Evolutionary conservation across 768 basidiomycete species (phyloP), one percentile per base, ranked within the genome.

Genomic region (Mycena venus): DNA sequence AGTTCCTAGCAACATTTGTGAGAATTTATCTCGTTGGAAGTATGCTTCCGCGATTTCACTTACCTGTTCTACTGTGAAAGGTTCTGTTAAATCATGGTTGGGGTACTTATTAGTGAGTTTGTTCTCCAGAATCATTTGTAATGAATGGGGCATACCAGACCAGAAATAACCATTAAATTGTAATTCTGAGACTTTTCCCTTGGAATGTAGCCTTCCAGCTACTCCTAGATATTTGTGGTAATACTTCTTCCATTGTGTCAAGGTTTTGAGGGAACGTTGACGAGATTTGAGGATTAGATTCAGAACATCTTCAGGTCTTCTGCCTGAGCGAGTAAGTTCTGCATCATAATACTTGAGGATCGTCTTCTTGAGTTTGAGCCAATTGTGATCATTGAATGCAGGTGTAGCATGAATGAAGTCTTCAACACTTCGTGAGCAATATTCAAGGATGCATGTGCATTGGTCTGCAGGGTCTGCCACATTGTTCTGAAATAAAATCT

Each of bases 201-300:
- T 38, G 4, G 59, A 8, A 23, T 60, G 59, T 25, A 60, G 23
- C 19, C 27, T 25, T n/a, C 59, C 59, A 23, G 59, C 59, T 38
- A 60, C 36, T 23, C 59, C n/a, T 8, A 60, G n/a, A 27, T 60
- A 60, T 40, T 60, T 60, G 6, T n/a, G 34, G 38, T 60, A 60
- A 32, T 60, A 60, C 10, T 27, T 38, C n/a, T 60, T 60, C 59
- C 59, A 60, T 27, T 60, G 59, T 23, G 59, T 60, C 38, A 60
- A 40, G n/a, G 36, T 60, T 32, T 60, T 60, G 23, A 38, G 38
- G 1, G 59, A 38, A 12, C 23, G 34, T 19, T 40, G 59, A 8
- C 59, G 36, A 7, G 34, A 23, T 40, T 60, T 60, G 14, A 60
- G 10, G 4, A 40, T 40, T 19, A 60, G 34, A 19, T 60, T 60